These are phyloP conservation scores for Stemphylium vesicarium DNA, from an alignment of 2,329 filamentous ascomycete genomes.

Conservation along the genomic window DNA sequence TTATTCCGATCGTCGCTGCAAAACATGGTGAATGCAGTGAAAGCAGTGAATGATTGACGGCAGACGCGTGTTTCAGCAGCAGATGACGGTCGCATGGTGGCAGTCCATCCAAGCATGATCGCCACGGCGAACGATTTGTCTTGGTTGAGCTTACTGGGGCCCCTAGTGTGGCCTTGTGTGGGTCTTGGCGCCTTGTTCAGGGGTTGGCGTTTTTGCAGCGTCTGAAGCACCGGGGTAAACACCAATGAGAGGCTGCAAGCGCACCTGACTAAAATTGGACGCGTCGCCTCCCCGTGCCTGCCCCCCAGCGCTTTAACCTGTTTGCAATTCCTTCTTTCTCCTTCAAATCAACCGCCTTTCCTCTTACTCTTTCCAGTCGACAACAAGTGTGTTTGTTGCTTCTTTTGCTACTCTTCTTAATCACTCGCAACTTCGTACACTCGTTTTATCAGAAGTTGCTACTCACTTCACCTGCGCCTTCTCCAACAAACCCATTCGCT, in stretches of 20 bases:
- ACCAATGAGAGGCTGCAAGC: slow-evolving; percentile 1
- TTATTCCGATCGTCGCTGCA: slow-evolving; percentile 17
- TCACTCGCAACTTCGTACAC: slow-evolving; percentile 17
- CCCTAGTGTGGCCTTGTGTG: slow-evolving; percentile 1
- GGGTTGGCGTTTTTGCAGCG: slow-evolving; percentile 9
- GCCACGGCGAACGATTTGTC: slow-evolving; percentile 10
- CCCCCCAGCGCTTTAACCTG: slow-evolving; percentile 3
- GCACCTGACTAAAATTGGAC: slow-evolving; percentile 13
- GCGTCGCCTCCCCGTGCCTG: slow-evolving; percentile 8
- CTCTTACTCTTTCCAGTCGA: background rate
- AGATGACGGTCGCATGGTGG: background rate
- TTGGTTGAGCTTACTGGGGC: slow-evolving; percentile 5
- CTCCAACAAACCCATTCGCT: background rate
- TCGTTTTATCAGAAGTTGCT: slow-evolving; percentile 19
- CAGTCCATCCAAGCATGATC: slow-evolving; percentile 20
- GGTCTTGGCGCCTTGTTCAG: slow-evolving; percentile 17
- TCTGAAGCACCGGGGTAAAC: background rate
- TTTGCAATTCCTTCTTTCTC: slow-evolving; percentile 1
- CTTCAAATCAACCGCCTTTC: background rate
- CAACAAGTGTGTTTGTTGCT: slow-evolving; percentile 3
- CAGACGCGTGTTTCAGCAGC: slow-evolving; percentile 19
- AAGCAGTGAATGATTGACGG: slow-evolving; percentile 6
- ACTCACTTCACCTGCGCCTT: slow-evolving; percentile 6
- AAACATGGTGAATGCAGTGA: background rate
- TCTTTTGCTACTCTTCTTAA: slow-evolving; percentile 11